Evolutionary conservation across 352 stramenopile species (phyloP).

Genomic region (Blastocystis sp.): DNA sequence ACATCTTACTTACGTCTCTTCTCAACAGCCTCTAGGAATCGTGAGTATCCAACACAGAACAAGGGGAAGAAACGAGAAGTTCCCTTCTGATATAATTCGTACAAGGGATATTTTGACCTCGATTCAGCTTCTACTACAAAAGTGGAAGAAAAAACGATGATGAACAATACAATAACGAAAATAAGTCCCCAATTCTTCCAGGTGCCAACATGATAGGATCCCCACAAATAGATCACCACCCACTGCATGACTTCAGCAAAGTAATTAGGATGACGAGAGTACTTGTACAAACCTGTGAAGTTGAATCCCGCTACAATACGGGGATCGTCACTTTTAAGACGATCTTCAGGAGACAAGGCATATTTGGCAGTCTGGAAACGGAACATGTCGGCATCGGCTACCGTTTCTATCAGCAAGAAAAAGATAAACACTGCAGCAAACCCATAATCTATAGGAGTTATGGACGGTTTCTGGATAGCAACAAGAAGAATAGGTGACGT

Average conservation of each 20-base stretch:
- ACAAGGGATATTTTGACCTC: background rate
- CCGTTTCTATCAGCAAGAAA: background rate
- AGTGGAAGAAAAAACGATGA: background rate
- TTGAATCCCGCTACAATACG: constrained; percentile 26
- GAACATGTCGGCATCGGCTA: background rate
- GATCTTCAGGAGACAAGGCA: background rate
- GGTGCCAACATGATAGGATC: background rate
- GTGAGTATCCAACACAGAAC: background rate
- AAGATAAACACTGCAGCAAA: background rate
- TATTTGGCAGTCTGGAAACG: constrained; percentile 25
- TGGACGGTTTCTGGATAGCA: background rate
- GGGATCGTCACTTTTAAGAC: background rate
- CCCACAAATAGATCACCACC: constrained; percentile 41
- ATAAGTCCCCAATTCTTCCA: constrained; percentile 32
- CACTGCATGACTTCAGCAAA: constrained; percentile 49
- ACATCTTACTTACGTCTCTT: background rate
- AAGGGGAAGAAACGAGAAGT: constrained; percentile 36
- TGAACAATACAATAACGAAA: background rate
- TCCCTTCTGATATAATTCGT: constrained; percentile 14
- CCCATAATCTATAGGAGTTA: background rate
- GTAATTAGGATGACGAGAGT: constrained; percentile 48
- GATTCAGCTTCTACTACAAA: background rate
- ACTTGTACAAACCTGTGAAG: constrained; percentile 31
- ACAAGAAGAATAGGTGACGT: constrained; percentile 10
- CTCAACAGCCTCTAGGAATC: constrained; percentile 6